Conservation (phyloP, 768 basidiomycete genomes). For the Leccinum aurantiacum region DNA sequence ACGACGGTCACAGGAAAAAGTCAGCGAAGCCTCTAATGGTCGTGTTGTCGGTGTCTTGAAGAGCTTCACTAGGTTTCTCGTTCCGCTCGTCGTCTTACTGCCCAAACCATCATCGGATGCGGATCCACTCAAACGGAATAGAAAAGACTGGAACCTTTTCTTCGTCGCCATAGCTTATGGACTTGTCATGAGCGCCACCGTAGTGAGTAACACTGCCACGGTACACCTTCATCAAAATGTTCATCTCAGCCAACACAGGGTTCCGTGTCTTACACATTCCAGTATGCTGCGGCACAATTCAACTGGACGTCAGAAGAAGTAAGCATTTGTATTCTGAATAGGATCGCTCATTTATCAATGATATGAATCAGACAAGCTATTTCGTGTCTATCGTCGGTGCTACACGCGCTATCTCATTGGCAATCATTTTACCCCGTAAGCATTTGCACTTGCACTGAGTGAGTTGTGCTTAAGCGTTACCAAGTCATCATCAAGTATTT, state of each 20-base stretch:
- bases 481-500: constrained; percentile 56
- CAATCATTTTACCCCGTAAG: constrained; percentile 62
- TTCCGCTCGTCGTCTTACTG: constrained; percentile 65
- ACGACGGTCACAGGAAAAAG: too few species aligned
- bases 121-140: constrained; percentile 41
- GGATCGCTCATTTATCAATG: constrained; percentile 1
- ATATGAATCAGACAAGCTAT: constrained; percentile 58
- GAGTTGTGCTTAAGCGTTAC: not conserved
- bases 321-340: constrained; percentile 16
- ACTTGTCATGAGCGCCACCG: constrained; percentile 40
- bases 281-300: constrained; percentile 62
- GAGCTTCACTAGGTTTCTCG: constrained; percentile 60
- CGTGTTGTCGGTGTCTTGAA: constrained; percentile 29
- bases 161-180: constrained; percentile 55
- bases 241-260: constrained; percentile 42
- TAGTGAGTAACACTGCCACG: constrained; percentile 38
- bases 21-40: not conserved
- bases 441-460: constrained; percentile 1
- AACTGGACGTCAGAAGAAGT: constrained; percentile 69
- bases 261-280: constrained; percentile 56
- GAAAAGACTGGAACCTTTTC: constrained; percentile 65
- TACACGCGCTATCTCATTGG: constrained; percentile 54
- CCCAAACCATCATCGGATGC: constrained; percentile 38
- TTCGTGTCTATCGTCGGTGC: constrained; percentile 58
- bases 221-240: not conserved